Percentiles rank a stretch among this genome's conserved stretches.
Evolutionary conservation across 257 asterid species (phyloP).

Genomic region (Solanum chmielewskii): DNA sequence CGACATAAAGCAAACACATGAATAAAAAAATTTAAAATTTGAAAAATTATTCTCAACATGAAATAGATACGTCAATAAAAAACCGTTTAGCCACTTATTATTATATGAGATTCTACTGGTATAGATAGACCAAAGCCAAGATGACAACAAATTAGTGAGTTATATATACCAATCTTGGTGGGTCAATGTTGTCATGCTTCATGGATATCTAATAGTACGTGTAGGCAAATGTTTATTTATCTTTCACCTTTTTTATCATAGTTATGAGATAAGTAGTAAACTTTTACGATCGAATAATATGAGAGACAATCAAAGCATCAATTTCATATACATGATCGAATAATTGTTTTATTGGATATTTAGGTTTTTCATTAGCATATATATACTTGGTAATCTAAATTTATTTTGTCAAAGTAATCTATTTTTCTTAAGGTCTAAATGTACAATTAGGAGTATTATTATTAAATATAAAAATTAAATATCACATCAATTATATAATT

Average conservation of each 20-base stretch:
- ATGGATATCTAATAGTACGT: background rate
- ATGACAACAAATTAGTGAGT: background rate
- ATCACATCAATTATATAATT: background rate
- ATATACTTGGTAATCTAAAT: too few species aligned
- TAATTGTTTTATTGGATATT: too few species aligned
- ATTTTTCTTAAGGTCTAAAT: background rate
- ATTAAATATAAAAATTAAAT: too few species aligned
- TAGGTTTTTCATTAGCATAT: too few species aligned
- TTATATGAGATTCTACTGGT: background rate
- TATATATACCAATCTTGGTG: background rate
- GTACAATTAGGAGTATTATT: background rate
- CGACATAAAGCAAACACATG: accelerated
- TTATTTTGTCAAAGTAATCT: too few species aligned
- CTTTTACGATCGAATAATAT: too few species aligned
- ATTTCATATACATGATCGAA: too few species aligned
- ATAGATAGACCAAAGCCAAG: background rate
- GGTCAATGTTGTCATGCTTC: background rate
- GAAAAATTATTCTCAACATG: background rate
- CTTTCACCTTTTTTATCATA: accelerated
- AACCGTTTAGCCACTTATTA: accelerated
- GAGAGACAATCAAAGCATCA: too few species aligned
- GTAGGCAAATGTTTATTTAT: background rate
- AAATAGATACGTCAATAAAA: background rate
- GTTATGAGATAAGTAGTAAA: too few species aligned
- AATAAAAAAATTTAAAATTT: background rate